Evolutionary conservation across 78 protist species (phyloP).

Genomic region (Dictyostelium intermedium): DNA sequence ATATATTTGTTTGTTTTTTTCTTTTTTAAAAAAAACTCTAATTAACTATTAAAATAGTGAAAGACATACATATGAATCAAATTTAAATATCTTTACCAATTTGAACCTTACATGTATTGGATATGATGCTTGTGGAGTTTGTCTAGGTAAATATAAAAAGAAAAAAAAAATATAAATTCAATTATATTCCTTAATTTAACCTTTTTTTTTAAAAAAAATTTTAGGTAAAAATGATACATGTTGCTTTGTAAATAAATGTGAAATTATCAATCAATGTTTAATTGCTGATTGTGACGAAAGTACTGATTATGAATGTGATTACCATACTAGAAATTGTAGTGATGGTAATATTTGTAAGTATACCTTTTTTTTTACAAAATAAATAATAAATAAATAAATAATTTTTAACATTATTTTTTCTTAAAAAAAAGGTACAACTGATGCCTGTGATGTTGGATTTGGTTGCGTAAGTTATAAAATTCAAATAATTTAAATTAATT

Average conservation of each 20-base stretch:
- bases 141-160: not conserved
- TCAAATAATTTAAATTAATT: no score
- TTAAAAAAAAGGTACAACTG: not conserved
- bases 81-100: slow-evolving; percentile 1
- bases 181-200: no score
- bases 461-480: not conserved
- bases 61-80: slow-evolving; percentile 10
- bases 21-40: no score
- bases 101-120: not conserved
- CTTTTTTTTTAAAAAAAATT: not conserved
- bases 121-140: slow-evolving; percentile 1
- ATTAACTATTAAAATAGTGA: no score
- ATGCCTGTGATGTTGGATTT: slow-evolving; percentile 13
- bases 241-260: not conserved
- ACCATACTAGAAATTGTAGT: not conserved
- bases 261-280: not conserved
- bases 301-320: not conserved
- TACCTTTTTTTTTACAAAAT: not conserved
- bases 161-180: not conserved
- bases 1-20: no score
- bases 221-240: slow-evolving; percentile 14
- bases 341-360: not conserved
- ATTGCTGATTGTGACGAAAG: not conserved
- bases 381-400: not conserved
- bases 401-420: not conserved